Conservation (phyloP, 2,329 filamentous ascomycete species). For the Incumbomyces lentus region DNA sequence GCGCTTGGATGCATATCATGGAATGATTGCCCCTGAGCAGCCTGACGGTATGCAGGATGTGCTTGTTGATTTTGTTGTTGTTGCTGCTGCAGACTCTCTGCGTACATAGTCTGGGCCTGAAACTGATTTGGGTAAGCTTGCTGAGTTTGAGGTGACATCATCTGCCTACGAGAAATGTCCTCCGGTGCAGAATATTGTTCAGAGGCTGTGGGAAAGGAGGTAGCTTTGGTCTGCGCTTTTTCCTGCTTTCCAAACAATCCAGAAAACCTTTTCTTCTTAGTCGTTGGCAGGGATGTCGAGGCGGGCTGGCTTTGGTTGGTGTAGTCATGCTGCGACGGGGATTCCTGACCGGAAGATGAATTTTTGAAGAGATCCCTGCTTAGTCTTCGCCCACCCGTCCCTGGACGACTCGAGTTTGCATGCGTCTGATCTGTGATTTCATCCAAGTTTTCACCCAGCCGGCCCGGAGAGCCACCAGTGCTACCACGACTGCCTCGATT, state of each 20-base stretch:
- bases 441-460: neutral
- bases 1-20: neutral
- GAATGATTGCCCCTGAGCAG: neutral
- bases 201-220: conserved; percentile 4
- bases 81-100: neutral
- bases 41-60: neutral
- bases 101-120: neutral
- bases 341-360: neutral
- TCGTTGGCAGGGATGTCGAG: neutral
- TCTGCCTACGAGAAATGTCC: neutral
- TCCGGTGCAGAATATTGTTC: neutral
- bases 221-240: neutral
- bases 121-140: neutral
- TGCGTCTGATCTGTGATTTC: neutral
- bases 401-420: neutral
- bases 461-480: neutral
- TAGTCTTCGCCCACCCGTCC: neutral
- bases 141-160: neutral
- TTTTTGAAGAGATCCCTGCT: conserved; percentile 5
- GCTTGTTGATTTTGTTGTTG: neutral
- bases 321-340: no score
- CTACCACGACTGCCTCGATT: conserved; percentile 1
- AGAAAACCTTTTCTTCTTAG: conserved; percentile 7
- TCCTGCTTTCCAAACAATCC: conserved; percentile 2
- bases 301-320: no score